Evolutionary conservation across 192 early-diverging fungal genomes (phyloP), one percentile per base, ranked within the genome.

Genomic region (Entomortierella chlamydospora): DNA sequence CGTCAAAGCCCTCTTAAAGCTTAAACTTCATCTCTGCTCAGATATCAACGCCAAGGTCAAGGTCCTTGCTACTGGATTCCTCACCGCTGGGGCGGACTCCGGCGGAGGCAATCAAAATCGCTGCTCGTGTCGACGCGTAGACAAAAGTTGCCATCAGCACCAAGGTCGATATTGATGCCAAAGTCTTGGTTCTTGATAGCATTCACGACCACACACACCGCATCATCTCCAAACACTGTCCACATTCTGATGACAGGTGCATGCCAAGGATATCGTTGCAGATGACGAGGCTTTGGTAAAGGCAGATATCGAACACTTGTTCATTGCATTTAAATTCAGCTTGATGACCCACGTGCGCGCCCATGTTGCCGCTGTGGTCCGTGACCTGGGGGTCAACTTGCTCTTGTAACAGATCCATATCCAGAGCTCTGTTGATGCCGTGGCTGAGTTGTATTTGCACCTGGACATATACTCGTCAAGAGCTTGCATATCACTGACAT

Each of bases 281-380:
- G 49, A 42, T 25, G 49, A 65, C 2, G 63, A 73, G 22, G 39
- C 28, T 8, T 47, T 60, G 17, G 49, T 66, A 25, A 54, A 54
- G 37, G 17, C 25, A 12, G 72, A 73, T 25, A 56, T 73, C 13
- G 20, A 33, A 10, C 72, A 66, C 42, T 26, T 73, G 45, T 73
- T 73, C 49, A 5, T 73, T 8, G 63, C 72, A 7, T 57, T 73
- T 47, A 65, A 66, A 47, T 17, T 54, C 0, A 51, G 65, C n/a
- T 37, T 73, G 20, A 73, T 73, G 72, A 25, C 63, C 9, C 63
- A 73, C 29, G 63, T 73, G 18, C 62, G 63, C 11, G 47, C 63
- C 23, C 57, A 60, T 20, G n/a, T 73, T 28, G 45, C 29, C 5
- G 41, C 60, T 3, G 17, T 52, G 2, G 28, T 73, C 15, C n/a